Evolutionary conservation across 176 grass and related monocot genomes (phyloP), one percentile per base, ranked within the genome.

Genomic region (Triticum turgidum): DNA sequence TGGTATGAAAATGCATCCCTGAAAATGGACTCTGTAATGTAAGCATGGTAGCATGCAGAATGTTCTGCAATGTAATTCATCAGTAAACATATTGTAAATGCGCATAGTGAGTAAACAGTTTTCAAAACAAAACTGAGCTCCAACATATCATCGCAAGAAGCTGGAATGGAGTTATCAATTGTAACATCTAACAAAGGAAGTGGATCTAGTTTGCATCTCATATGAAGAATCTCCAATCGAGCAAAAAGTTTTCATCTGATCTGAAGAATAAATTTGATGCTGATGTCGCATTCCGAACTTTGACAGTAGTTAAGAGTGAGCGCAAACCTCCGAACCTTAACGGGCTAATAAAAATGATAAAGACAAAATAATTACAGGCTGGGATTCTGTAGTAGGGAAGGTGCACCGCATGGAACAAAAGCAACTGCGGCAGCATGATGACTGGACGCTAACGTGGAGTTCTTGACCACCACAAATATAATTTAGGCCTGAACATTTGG

Each of bases 391-490:
- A 65, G 39, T 54, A 9, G 45, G 32, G 21, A 66, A 83, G 71
- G 22, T 73, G 41, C 73, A 34, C 24, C 0, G 32, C 18, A 58
- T 4, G 21, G 84, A 65, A 87, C 38, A 64, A 27, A 61, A 83
- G 22, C 5, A 33, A 13, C 18, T 29, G 24, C 6, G 6, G 33
- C 5, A 66, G 58, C 77, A 47, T 85, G 15, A 81, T 44, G 69
- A 44, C 69, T 80, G 20, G 24, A 45, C 42, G 42, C 80, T 80
- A 63, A 61, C 13, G 34, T 67, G 89, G 84, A 45, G 12, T 9
- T 44, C 67, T 68, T 59, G 59, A 12, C 65, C 69, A 61, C 74
- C 80, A 84, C 61, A 14, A 68, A 74, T 61, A 42, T 68, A 81
- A 39, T 62, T 7, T 61, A 76, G 29, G n/a, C 64, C 24, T 72